These are phyloP conservation scores for Boletus coccyginus DNA, from an alignment of 768 basidiomycete genomes.

Conservation along the genomic window DNA sequence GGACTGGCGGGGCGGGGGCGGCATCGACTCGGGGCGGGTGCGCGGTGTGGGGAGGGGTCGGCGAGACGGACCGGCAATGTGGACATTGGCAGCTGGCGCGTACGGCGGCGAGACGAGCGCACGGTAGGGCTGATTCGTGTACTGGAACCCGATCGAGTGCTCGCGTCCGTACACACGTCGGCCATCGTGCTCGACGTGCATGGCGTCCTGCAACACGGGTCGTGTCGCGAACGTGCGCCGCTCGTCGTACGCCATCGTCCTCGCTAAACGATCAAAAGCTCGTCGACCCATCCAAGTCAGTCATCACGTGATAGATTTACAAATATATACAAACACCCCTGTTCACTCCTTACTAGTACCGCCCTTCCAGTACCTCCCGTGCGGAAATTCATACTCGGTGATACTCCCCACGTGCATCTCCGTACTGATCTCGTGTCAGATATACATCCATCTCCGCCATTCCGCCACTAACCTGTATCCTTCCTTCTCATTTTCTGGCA, in stretches of 20 bases:
- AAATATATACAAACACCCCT: conserved; percentile 25
- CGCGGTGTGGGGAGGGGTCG: conserved; percentile 31
- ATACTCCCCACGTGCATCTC: conserved; percentile 82
- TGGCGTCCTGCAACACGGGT: conserved; percentile 8
- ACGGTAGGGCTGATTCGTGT: conserved; percentile 4
- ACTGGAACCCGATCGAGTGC: conserved; percentile 22
- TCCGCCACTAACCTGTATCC: conserved; percentile 52
- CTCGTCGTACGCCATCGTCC: conserved; percentile 26
- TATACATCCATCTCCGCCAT: background rate
- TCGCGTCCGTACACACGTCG: background rate
- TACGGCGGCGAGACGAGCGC: conserved; percentile 9
- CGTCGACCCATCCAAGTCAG: background rate
- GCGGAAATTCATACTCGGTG: conserved; percentile 69
- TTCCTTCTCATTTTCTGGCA: conserved; percentile 66
- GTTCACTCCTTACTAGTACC: background rate
- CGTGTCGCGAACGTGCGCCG: conserved; percentile 10
- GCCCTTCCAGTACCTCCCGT: conserved; percentile 38
- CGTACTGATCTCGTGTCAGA: conserved; percentile 43
- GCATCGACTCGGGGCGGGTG: conserved; percentile 27
- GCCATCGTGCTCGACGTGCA: conserved; percentile 12
- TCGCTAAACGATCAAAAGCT: conserved; percentile 8
- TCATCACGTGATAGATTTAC: conserved; percentile 13
- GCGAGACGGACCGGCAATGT: conserved; percentile 20
- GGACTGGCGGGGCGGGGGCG: conserved; percentile 13
- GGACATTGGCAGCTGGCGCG: conserved; percentile 12